Evolutionary conservation across 2,329 filamentous ascomycete genomes (phyloP).

Genomic region (Ophiostoma ulmi): DNA sequence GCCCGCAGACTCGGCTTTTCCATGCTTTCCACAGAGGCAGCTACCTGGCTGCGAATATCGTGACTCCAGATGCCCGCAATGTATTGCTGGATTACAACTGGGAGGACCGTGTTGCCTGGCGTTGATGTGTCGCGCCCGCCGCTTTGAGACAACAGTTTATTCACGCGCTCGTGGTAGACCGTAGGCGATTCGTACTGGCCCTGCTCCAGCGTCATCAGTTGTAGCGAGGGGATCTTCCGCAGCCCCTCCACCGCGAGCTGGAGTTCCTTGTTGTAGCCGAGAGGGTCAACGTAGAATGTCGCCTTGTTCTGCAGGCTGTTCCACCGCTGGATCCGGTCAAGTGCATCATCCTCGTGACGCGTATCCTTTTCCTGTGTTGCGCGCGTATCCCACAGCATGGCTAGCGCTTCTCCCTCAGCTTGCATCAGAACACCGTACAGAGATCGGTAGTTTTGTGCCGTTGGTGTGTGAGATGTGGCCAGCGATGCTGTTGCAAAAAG

Average conservation of each 20-base stretch:
- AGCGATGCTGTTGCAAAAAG: constrained; percentile 47
- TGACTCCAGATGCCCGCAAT: constrained; percentile 48
- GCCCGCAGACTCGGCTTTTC: constrained; percentile 36
- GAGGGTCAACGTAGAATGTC: constrained; percentile 43
- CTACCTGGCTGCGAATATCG: constrained; percentile 43
- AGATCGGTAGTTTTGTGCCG: constrained; percentile 40
- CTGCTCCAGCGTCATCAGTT: constrained; percentile 51
- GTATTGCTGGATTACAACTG: constrained; percentile 42
- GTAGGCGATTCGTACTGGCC: constrained; percentile 47
- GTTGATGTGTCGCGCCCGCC: constrained; percentile 30
- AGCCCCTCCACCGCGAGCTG: constrained; percentile 44
- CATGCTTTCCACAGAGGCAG: constrained; percentile 32
- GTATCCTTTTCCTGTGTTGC: constrained; percentile 36
- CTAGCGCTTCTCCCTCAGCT: constrained; percentile 52
- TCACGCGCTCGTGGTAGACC: constrained; percentile 46
- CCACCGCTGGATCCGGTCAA: constrained; percentile 44
- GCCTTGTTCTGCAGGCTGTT: constrained; percentile 38
- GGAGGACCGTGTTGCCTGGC: constrained; percentile 28
- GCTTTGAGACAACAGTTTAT: constrained; percentile 38
- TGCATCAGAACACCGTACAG: constrained; percentile 51
- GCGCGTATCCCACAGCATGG: constrained; percentile 43
- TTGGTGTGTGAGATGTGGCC: constrained; percentile 32
- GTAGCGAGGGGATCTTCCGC: constrained; percentile 49
- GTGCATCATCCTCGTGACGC: constrained; percentile 36
- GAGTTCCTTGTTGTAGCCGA: constrained; percentile 50